Evolutionary conservation across 2,329 filamentous ascomycete species (phyloP), one percentile per base, ranked within the genome.

Genomic region (Colletotrichum sp.): DNA sequence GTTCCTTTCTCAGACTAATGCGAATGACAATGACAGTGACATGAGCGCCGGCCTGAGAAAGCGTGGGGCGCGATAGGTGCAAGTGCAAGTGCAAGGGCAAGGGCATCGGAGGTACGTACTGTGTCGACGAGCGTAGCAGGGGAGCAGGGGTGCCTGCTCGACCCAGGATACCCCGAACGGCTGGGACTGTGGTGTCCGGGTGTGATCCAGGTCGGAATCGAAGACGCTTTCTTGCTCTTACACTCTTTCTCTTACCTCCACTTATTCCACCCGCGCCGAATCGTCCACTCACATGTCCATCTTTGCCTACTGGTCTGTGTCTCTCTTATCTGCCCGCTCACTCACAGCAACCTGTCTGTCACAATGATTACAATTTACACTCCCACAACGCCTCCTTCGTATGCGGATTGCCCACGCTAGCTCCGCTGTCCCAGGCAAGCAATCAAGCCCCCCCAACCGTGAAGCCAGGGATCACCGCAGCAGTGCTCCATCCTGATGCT

Each of bases 21-120:
- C 68, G 57, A 71, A 73, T 73, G 71, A 71, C 71, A 71, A 73
- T 71, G 71, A 71, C 71, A 73, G 62, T 67, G 68, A 73, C 67
- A 73, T 62, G 61, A 33, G 51, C 47, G 67, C 55, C 54, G 33
- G 54, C 59, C 36, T 59, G 59, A 54, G 47, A 62, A 66, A 70
- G 67, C 71, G 57, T 73, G 71, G 71, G 57, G 67, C 59, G 67
- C 55, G 68, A 66, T 66, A 71, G 34, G 66, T 69, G 59, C 24
- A 27, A 27, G 24, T 5, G 24, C 70, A 73, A 38, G 59, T 69
- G 59, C 24, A 27, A 27, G 24, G 24, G 24, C 70, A 73, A 38
- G 59, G 57, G 58, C 66, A 29, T 34, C 51, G n/a, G n/a, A 38
- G 24, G 66, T 73, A 73, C 70, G 70, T 73, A 70, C 16, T 24